Base-by-base conservation (phyloP, 768 basidiomycete species). In the Mycena rosella region DNA sequence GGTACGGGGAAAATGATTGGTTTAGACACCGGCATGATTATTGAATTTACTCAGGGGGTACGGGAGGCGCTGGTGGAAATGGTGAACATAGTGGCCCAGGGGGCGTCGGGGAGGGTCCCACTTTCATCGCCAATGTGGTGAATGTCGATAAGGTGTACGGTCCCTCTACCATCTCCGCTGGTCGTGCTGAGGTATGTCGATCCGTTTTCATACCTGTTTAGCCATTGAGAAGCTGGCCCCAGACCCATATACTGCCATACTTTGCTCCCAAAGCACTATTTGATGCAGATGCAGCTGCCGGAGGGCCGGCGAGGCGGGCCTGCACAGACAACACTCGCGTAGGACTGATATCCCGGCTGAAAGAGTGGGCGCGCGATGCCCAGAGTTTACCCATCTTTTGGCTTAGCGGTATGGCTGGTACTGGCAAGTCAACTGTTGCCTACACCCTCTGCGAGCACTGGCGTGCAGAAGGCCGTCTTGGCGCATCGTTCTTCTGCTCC, bases 131-230 rank as follows among this genome's bases (percentile, higher is more conserved):
- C 55, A 26, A 57, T 15, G 1, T 3, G 55, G 9, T 57, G 40
- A 38, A 57, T 57, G 40, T 57, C 55, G 48, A 51, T 29, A 51
- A 51, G 26, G 15, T 51, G 24, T 29, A 42, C 55, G 55, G 40
- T 27, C 20, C 22, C 40, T 44, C 40, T 57, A n/a, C n/a, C n/a
- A n/a, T n/a, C n/a, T n/a, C n/a, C n/a, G n/a, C n/a, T n/a, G 18
- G 3, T 44, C 26, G n/a, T n/a, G n/a, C n/a, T n/a, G n/a, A 57
- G 8, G 55, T 57, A 44, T 57, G 55, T 44, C 7, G 27, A 57
- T 57, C 38, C 44, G 56, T 58, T 58, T 58, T 58, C 56, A 58
- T 58, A 22, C 56, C n/a, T 44, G 42, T 58, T 44, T 29, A 45
- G 24, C 56, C 24, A 14, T 11, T 38, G 38, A 38, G 14, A 38